A percentile compares a stretch with the other conserved stretches of the same genome.
Conservation (phyloP, 1,139 yeast species). For the Protomyces lactucae-debilis region DNA sequence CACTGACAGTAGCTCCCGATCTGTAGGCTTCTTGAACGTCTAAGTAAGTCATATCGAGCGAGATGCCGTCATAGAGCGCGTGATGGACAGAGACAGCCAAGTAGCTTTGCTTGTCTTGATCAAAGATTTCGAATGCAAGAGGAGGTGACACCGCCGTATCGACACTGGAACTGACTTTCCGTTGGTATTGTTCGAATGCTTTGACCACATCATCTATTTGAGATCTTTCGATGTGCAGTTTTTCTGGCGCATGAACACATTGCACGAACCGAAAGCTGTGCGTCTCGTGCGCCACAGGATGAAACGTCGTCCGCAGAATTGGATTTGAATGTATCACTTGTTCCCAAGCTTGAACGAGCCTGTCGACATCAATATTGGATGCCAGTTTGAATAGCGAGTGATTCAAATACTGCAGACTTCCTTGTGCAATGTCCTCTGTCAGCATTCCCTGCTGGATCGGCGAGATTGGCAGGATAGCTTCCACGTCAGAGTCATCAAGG, state of each 20-base stretch:
- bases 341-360: constrained; percentile 31
- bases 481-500: constrained; percentile 1
- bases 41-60: constrained; percentile 1
- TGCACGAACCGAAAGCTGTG: background rate
- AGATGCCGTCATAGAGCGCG: constrained; percentile 28
- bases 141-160: background rate
- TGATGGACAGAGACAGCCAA: constrained; percentile 32
- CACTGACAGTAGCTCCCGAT: background rate
- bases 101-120: constrained; percentile 7
- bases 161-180: background rate
- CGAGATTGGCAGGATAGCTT: constrained; percentile 31
- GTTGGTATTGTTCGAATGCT: background rate
- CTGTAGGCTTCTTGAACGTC: background rate
- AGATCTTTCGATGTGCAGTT: background rate
- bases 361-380: constrained; percentile 22
- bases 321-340: constrained; percentile 26
- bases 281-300: constrained; percentile 2
- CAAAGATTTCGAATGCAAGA: background rate
- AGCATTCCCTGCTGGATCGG: constrained; percentile 35
- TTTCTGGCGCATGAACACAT: background rate
- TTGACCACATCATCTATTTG: background rate
- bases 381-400: constrained; percentile 29
- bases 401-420: constrained; percentile 29
- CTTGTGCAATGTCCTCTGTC: constrained; percentile 5
- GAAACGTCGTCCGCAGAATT: constrained; percentile 29